These are phyloP conservation scores for Starmerella cellae DNA, from an alignment of 805 yeast genomes.

Conservation along the genomic window DNA sequence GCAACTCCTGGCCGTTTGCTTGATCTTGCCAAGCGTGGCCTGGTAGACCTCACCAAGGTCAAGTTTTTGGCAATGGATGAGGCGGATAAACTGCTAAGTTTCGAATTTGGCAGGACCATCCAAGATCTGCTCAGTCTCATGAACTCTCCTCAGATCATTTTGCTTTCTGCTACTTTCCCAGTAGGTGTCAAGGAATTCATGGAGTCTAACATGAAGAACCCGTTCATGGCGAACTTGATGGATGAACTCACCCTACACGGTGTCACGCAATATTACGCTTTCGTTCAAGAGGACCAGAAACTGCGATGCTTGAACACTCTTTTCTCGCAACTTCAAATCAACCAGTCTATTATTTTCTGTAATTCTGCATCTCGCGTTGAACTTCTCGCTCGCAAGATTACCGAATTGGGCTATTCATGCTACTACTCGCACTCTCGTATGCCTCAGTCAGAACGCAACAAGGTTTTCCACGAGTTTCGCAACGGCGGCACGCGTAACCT, in stretches of 20 bases:
- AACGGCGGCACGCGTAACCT: conserved; percentile 94
- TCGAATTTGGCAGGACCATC: conserved; percentile 77
- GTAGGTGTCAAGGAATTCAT: conserved; percentile 82
- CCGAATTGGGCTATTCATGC: conserved; percentile 93
- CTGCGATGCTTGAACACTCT: conserved; percentile 90
- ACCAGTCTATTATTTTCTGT: conserved; percentile 93
- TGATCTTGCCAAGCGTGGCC: conserved; percentile 76
- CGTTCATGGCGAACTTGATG: conserved; percentile 93
- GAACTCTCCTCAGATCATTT: conserved; percentile 69
- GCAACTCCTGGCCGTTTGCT: conserved; percentile 97
- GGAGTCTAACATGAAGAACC: conserved; percentile 79
- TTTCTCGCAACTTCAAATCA: conserved; percentile 85
- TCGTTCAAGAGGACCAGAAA: conserved; percentile 92
- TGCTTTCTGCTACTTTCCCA: conserved; percentile 95
- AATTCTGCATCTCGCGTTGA: conserved; percentile 95
- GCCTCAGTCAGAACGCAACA: conserved; percentile 95
- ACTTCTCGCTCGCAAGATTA: conserved; percentile 84
- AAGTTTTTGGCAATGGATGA: conserved; percentile 92
- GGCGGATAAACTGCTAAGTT: conserved; percentile 90
- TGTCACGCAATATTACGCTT: conserved; percentile 95
- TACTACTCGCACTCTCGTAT: conserved; percentile 93
- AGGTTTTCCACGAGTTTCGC: conserved; percentile 96
- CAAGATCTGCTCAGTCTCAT: conserved; percentile 74
- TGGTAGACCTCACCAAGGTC: conserved; percentile 80
- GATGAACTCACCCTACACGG: conserved; percentile 93